Conservation (phyloP, 352 stramenopile genomes). For the Globisporangium abappressorium region DNA sequence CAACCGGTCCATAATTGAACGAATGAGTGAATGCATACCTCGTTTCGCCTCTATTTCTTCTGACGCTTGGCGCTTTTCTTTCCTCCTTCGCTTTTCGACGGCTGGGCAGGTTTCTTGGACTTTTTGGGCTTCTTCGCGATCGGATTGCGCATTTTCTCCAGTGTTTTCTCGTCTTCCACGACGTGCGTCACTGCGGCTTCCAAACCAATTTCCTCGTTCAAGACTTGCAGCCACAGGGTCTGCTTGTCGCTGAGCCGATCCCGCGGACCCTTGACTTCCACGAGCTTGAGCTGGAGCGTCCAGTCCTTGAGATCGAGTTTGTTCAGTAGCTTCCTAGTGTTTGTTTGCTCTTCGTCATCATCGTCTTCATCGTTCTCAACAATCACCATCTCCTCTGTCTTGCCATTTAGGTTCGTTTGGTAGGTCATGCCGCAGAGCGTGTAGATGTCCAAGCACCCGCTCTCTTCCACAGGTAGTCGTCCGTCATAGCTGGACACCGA, state of each 20-base stretch:
- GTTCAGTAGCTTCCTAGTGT: slow-evolving; percentile 19
- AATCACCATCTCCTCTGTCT: background rate
- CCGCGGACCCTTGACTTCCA: slow-evolving; percentile 86
- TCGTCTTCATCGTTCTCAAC: background rate
- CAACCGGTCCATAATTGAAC: background rate
- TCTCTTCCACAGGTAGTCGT: slow-evolving; percentile 23
- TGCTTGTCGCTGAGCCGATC: slow-evolving; percentile 85
- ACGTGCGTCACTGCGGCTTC: slow-evolving; percentile 69
- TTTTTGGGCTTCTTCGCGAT: slow-evolving; percentile 21
- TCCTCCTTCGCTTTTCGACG: slow-evolving; percentile 4
- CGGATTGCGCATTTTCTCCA: slow-evolving; percentile 27
- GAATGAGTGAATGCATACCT: background rate
- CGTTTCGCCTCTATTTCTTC: slow-evolving; percentile 6
- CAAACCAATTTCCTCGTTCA: slow-evolving; percentile 56
- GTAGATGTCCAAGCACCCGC: slow-evolving; percentile 44
- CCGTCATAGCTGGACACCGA: too few species aligned
- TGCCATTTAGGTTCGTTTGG: slow-evolving; percentile 38
- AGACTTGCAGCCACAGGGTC: slow-evolving; percentile 66
- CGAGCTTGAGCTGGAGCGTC: slow-evolving; percentile 46
- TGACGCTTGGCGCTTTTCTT: slow-evolving; percentile 18
- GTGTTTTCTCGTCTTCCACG: slow-evolving; percentile 55
- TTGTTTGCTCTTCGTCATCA: slow-evolving; percentile 18
- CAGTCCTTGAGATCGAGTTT: slow-evolving; percentile 13
- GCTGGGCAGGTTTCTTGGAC: background rate
- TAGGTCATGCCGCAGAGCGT: slow-evolving; percentile 55